Evolutionary conservation across 1,284 basidiomycete species (phyloP).

Genomic region (Ceratobasidium sp.): DNA sequence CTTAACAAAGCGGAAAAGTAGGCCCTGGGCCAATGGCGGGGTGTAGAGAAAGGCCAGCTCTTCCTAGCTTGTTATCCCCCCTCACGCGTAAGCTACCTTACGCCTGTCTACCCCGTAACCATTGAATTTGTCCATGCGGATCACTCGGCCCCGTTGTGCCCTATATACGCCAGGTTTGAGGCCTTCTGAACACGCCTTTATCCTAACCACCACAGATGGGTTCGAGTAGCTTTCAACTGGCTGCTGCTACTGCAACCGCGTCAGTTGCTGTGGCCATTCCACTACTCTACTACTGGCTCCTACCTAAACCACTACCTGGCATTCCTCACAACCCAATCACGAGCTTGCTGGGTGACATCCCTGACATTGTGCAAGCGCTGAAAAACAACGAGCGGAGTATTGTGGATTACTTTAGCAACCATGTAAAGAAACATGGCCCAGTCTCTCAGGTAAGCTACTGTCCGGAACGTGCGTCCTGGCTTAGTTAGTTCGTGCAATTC

Average conservation of each 20-base stretch:
- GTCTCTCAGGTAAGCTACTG: background rate
- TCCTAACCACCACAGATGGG: no score
- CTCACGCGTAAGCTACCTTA: no score
- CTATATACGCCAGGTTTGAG: no score
- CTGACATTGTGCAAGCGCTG: background rate
- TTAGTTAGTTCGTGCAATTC: background rate
- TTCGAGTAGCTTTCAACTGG: no score
- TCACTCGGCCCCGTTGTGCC: no score
- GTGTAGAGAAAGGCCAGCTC: no score
- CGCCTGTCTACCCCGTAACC: no score
- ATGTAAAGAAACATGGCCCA: background rate
- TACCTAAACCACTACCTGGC: slow-evolving; percentile 24
- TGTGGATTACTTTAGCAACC: background rate
- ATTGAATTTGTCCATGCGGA: no score
- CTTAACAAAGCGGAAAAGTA: no score
- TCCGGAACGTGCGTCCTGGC: background rate
- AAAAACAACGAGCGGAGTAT: background rate
- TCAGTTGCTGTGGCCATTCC: background rate
- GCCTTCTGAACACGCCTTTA: no score
- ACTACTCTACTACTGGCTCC: slow-evolving; percentile 4
- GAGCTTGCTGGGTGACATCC: slow-evolving; percentile 12
- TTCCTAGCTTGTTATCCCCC: no score
- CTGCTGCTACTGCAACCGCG: background rate
- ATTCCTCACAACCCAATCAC: slow-evolving; percentile 34
- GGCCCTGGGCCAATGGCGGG: no score